Conservation (phyloP, 805 yeast genomes). For the Candida maris region DNA sequence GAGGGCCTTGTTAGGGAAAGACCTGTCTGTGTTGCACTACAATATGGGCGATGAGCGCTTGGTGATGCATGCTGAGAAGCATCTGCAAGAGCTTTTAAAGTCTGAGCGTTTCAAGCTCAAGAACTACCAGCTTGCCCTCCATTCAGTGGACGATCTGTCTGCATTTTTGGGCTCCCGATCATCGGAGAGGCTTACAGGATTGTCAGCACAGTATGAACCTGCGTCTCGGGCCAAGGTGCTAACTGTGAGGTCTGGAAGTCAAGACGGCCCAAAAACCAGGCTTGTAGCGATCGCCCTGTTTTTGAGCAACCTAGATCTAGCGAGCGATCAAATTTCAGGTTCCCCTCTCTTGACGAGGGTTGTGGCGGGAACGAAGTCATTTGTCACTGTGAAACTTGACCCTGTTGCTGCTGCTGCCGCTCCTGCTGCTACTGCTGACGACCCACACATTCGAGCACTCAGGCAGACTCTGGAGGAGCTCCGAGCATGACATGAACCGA, state of each 20-base stretch:
- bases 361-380: neutral
- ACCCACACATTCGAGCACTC: neutral
- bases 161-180: neutral
- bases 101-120: neutral
- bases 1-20: neutral
- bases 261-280: neutral
- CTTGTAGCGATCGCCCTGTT: neutral
- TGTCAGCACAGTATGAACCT: neutral
- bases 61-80: neutral
- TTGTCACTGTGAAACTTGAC: neutral
- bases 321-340: neutral
- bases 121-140: neutral
- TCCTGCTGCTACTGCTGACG: neutral
- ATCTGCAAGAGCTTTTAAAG: neutral
- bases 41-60: neutral
- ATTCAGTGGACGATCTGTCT: neutral
- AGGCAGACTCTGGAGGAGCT: neutral
- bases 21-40: neutral
- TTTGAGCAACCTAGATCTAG: neutral
- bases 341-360: neutral
- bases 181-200: neutral
- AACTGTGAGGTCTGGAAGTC: neutral
- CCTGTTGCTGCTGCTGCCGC: neutral
- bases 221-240: neutral
- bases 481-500: too few relatives aligned